These are phyloP conservation scores for Exophiala lecanii-corni DNA, from an alignment of 2,329 filamentous ascomycete genomes.

Conservation along the genomic window DNA sequence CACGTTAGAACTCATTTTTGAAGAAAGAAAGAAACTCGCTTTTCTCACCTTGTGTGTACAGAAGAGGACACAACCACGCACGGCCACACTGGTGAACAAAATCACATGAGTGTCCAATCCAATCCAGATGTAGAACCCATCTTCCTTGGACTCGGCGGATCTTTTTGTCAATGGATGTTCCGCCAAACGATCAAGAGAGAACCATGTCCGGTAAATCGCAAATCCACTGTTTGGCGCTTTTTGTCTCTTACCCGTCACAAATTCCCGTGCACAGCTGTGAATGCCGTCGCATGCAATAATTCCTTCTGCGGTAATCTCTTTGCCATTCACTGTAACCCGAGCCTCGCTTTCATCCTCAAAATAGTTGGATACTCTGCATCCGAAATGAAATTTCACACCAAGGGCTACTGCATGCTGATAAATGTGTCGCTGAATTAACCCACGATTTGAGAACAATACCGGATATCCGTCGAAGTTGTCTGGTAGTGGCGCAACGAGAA, in stretches of 20 bases:
- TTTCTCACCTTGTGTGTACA: slow-evolving; percentile 16
- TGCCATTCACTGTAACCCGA: slow-evolving; percentile 43
- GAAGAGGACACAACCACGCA: slow-evolving; percentile 5
- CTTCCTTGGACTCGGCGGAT: slow-evolving; percentile 9
- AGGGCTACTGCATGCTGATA: slow-evolving; percentile 54
- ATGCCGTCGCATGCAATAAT: slow-evolving; percentile 12
- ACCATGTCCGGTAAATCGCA: slow-evolving; percentile 27
- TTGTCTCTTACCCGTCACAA: slow-evolving; percentile 28
- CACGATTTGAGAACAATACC: slow-evolving; percentile 53
- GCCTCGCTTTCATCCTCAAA: slow-evolving; percentile 50
- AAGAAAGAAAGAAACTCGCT: no score
- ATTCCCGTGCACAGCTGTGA: slow-evolving; percentile 6
- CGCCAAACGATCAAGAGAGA: slow-evolving; percentile 37
- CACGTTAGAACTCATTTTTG: no score
- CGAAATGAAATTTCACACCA: slow-evolving; percentile 52
- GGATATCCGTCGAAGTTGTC: slow-evolving; percentile 44
- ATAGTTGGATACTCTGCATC: slow-evolving; percentile 48
- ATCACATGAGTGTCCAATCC: slow-evolving; percentile 37
- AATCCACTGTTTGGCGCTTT: slow-evolving; percentile 28
- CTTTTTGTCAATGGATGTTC: slow-evolving; percentile 29
- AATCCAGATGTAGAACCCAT: slow-evolving; percentile 15
- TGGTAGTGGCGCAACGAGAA: slow-evolving; percentile 51
- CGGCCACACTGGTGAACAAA: slow-evolving; percentile 10
- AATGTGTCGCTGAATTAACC: neutral
- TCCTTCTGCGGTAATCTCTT: slow-evolving; percentile 2